Conservation (phyloP, 163 green algal genomes). For the Prototheca stagnorum region DNA sequence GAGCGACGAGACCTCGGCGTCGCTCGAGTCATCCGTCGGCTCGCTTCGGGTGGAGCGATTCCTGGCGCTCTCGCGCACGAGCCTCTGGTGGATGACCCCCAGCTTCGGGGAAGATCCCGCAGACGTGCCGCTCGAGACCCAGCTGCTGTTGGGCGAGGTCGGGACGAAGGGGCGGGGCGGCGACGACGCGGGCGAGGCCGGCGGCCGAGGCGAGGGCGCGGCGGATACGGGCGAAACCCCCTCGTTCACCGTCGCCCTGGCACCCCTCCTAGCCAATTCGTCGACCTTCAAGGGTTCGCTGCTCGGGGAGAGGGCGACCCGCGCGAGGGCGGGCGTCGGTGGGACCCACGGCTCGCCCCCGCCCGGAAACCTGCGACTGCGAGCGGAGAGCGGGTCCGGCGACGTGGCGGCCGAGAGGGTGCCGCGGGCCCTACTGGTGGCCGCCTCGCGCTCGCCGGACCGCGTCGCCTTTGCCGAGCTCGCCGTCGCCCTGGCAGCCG, state of each 20-base stretch:
- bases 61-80: slow-evolving; percentile 68
- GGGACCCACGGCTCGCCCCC: too few relatives aligned
- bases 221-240: background rate
- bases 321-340: too few relatives aligned
- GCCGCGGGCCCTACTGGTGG: slow-evolving; percentile 24
- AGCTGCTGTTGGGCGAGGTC: slow-evolving; percentile 64
- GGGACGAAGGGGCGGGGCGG: too few relatives aligned
- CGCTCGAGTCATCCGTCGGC: too few relatives aligned
- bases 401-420: background rate
- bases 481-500: slow-evolving; percentile 26
- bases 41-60: too few relatives aligned
- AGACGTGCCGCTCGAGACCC: slow-evolving; percentile 54
- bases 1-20: too few relatives aligned
- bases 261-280: slow-evolving; percentile 67
- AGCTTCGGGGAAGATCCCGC: slow-evolving; percentile 41
- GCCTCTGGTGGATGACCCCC: slow-evolving; percentile 96
- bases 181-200: too few relatives aligned
- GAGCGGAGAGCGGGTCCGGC: slow-evolving; percentile 6
- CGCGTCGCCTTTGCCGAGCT: slow-evolving; percentile 40
- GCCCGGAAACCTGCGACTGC: too few relatives aligned
- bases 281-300: slow-evolving; percentile 60
- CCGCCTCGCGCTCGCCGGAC: slow-evolving; percentile 37
- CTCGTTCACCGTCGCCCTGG: slow-evolving; percentile 52
- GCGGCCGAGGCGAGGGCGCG: too few relatives aligned
- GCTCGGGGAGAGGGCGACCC: too few relatives aligned